Evolutionary conservation across 2,329 filamentous ascomycete species (phyloP), one percentile per base, ranked within the genome.

Genomic region (Basipetospora chlamydospora): DNA sequence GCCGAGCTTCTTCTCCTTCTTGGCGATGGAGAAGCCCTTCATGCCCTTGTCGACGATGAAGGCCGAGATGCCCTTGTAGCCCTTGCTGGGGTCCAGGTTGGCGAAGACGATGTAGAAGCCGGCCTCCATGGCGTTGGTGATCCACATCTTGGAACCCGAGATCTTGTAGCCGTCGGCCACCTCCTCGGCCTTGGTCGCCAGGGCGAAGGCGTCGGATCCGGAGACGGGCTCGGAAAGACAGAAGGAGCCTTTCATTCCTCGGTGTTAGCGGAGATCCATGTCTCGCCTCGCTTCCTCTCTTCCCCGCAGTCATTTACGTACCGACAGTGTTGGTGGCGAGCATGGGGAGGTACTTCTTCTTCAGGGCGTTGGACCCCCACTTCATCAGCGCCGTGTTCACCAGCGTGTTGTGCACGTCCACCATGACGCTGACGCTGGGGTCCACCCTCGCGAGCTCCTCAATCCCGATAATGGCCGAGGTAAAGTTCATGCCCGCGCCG

Each of bases 1-100:
- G 41, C 90, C 90, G 33, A 98, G 77, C 69, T 98, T 98, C 80
- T 96, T 96, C 70, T 98, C 90, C 69, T 98, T 98, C 74, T 98
- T 98, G 28, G 90, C 86, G 51, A 98, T 92, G 42, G 74, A 78
- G 67, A 98, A 95, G 23, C 90, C 90, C 38, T 80, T 77, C 34
- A 75, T 82, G 50, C 69, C 79, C 67, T 94, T 95, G 61, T 95
- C 87, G 28, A 96, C 78, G 42, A 98, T 66, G 56, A 98, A 98
- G 36, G 90, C 90, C 2, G 86, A 87, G 59, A 98, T 98, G 40
- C 90, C 90, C 61, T 87, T 88, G 70, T 98, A 95, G 37, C 86
- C 88, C 64, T 88, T 86, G 62, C 74, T 78, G 1, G 80, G 87
- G 54, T 95, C 80, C 26, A 98, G 67, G 61, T 95, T 98, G 52